Evolutionary conservation across 768 basidiomycete genomes (phyloP), one percentile per base, ranked within the genome.

Genomic region (Gymnopilus junonius): DNA sequence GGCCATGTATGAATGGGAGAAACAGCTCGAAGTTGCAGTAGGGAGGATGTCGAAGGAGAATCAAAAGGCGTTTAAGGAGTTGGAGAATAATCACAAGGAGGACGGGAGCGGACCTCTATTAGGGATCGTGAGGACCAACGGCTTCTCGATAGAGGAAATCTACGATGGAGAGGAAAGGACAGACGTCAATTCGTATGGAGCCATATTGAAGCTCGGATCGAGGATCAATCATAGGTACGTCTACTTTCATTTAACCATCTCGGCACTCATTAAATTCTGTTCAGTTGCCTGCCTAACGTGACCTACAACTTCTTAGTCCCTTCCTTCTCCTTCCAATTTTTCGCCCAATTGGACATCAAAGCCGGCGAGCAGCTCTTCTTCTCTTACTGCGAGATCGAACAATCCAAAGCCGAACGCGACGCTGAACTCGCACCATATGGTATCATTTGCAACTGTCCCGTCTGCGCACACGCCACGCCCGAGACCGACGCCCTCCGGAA

Each of bases 181-280:
- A 58, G 74, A 76, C 55, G 58, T 58, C 29, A 29, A 27, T 0
- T 34, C 73, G 17, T 64, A 72, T 11, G 25, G 65, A 2, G 67
- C 65, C 76, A 79, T 67, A 17, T 57, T 58, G 11, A 58, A 63
- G n/a, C 12, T 69, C 7, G 61, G 58, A 4, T 62, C 63, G 55
- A 74, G 78, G 15, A 70, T 79, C 43, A 81, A 79, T 48, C 79
- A 80, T 56, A 79, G 79, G 79, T 76, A 8, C 12, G 59, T 29
- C 14, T 6, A n/a, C 8, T 53, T 34, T 31, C 17, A 8, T n/a
- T 50, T 29, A 25, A 14, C 29, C 23, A 25, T 29, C 14, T 17
- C 14, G 11, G 6, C 6, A 12, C 25, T 50, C 4, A 14, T 29
- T n/a, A n/a, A n/a, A 50, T 27, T 25, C 20, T 32, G 31, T 15